Conservation (phyloP, 257 asterid genomes). For the Solanum dulcamara region DNA sequence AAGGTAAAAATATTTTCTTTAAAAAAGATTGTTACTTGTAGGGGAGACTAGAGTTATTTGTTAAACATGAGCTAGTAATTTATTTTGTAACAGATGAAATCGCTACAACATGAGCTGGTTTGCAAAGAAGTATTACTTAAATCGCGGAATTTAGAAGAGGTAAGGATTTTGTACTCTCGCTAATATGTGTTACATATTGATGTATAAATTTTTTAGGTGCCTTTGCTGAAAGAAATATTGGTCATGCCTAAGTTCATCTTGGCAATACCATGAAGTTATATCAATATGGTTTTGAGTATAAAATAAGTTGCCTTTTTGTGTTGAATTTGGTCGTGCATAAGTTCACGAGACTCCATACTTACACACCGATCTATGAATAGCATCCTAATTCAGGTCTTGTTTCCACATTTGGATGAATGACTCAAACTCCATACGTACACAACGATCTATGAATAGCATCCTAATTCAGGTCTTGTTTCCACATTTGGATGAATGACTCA, state of each 20-base stretch:
- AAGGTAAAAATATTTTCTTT: constrained; percentile 34
- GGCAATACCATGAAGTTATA: background rate
- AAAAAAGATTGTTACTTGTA: background rate
- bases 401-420: no score
- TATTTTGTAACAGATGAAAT: constrained; percentile 38
- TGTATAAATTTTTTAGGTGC: background rate
- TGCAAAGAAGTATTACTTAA: constrained; percentile 72
- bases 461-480: no score
- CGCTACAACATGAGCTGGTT: constrained; percentile 60
- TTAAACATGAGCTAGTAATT: background rate
- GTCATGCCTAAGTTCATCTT: background rate
- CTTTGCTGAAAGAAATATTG: no score
- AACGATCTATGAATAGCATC: no score
- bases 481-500: no score
- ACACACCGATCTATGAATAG: background rate
- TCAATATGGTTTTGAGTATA: background rate
- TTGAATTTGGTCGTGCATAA: background rate
- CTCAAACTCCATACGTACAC: no score
- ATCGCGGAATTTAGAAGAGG: constrained; percentile 28
- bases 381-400: no score
- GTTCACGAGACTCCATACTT: background rate
- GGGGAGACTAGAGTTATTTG: background rate
- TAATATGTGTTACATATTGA: background rate
- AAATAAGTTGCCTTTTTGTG: background rate
- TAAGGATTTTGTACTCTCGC: background rate